phyloP scores from a whole-genome alignment of 345 rosid genomes.

The Eutrema yunnanense region DNA sequence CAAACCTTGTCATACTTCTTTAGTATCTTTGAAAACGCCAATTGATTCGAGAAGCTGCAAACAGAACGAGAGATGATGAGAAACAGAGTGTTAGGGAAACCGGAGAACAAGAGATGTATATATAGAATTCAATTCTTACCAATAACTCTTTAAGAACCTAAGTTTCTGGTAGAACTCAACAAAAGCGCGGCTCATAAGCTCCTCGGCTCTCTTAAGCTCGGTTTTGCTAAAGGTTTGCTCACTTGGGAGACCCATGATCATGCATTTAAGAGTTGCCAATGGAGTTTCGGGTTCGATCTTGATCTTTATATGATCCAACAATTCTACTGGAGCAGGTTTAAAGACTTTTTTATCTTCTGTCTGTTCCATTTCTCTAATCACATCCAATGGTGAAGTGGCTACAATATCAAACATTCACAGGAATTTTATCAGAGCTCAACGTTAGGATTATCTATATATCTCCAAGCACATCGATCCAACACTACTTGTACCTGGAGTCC shows the following conservation, averaged over 20 bases:
- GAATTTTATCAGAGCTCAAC: not conserved
- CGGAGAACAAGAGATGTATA: not conserved
- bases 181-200: slow-evolving; percentile 41
- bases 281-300: slow-evolving; percentile 57
- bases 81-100: not conserved
- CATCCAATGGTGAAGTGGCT: slow-evolving; percentile 21
- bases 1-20: slow-evolving; percentile 69
- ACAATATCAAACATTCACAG: not conserved
- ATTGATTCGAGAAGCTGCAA: slow-evolving; percentile 61
- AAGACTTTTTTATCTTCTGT: slow-evolving; percentile 1
- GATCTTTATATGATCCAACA: slow-evolving; percentile 59
- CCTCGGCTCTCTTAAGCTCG: slow-evolving; percentile 56
- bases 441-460: not conserved
- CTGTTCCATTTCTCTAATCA: slow-evolving; percentile 16
- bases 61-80: not conserved
- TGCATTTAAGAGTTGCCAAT: slow-evolving; percentile 47
- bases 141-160: slow-evolving; percentile 46
- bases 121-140: slow-evolving; percentile 30
- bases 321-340: slow-evolving; percentile 39
- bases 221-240: slow-evolving; percentile 42
- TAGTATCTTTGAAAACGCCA: slow-evolving; percentile 70
- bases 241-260: slow-evolving; percentile 43
- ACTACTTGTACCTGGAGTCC: not conserved
- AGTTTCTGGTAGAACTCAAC: slow-evolving; percentile 68
- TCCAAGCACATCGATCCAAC: not conserved